Percentiles rank a stretch among this genome's conserved stretches.
Evolutionary conservation across 2,329 filamentous ascomycete species (phyloP).

Genomic region (Sporothrix brasiliensis): DNA sequence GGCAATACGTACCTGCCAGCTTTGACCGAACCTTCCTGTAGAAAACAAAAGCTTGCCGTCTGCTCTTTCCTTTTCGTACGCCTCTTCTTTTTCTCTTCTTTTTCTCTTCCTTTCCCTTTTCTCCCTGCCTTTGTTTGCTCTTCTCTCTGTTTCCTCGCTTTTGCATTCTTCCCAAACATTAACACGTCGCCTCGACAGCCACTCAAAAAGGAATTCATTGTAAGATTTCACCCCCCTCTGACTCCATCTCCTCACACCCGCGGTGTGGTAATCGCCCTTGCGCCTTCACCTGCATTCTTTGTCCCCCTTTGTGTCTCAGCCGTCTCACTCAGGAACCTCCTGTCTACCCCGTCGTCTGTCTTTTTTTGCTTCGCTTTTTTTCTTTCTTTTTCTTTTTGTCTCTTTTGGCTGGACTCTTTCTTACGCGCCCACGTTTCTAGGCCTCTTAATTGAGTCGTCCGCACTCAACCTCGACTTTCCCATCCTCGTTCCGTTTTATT

Average conservation of each 20-base stretch:
- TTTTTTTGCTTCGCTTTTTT: neutral
- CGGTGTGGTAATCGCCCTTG: slow-evolving; percentile 23
- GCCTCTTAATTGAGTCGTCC: slow-evolving; percentile 11
- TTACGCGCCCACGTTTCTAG: neutral
- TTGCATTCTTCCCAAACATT: neutral
- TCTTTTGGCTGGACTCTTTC: neutral
- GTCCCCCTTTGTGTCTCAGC: slow-evolving; percentile 22
- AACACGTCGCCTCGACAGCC: neutral
- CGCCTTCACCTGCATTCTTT: slow-evolving; percentile 16
- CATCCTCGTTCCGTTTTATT: neutral
- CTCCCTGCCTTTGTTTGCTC: neutral
- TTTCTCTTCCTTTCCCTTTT: neutral
- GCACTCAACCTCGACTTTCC: neutral
- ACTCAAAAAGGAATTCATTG: neutral
- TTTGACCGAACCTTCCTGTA: neutral
- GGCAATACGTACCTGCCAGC: neutral
- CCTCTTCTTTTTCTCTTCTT: neutral
- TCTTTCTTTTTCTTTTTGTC: neutral
- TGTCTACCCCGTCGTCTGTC: neutral
- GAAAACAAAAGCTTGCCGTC: slow-evolving; percentile 20
- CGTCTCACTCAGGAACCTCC: slow-evolving; percentile 6
- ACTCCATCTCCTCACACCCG: neutral
- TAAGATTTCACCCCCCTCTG: neutral
- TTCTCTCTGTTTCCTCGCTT: neutral
- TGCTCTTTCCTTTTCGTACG: slow-evolving; percentile 9